Percentiles rank a stretch among this genome's conserved stretches.
Evolutionary conservation across 2,329 filamentous ascomycete species (phyloP).

Genomic region (Fusarium proliferatum): DNA sequence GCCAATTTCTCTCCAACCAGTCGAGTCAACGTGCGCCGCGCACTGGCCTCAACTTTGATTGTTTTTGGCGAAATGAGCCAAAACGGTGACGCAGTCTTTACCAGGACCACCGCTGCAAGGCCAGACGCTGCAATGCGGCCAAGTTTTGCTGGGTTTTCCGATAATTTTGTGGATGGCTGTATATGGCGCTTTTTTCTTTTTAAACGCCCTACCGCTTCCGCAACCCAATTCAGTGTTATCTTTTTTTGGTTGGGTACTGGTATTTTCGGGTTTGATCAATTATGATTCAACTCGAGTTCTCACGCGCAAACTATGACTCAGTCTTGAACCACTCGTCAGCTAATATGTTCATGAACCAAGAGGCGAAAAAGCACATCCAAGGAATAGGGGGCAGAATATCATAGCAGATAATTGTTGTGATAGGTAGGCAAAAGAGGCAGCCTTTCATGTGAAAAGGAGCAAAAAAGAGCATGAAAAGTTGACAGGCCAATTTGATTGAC

Average conservation of each 20-base stretch:
- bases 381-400: constrained; percentile 26
- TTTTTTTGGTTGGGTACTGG: constrained; percentile 31
- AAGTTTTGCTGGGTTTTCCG: constrained; percentile 33
- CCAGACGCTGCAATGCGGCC: constrained; percentile 34
- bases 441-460: constrained; percentile 37
- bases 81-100: constrained; percentile 42
- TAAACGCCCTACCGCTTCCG: constrained; percentile 28
- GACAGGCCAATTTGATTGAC: constrained; percentile 31
- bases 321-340: constrained; percentile 24
- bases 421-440: constrained; percentile 35
- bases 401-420: constrained; percentile 9
- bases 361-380: constrained; percentile 14
- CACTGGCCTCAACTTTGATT: constrained; percentile 35
- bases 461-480: constrained; percentile 30
- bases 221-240: constrained; percentile 32
- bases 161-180: constrained; percentile 32
- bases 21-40: constrained; percentile 37
- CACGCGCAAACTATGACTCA: constrained; percentile 40
- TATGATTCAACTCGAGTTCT: constrained; percentile 30
- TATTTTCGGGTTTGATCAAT: constrained; percentile 29
- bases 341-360: constrained; percentile 11
- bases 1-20: constrained; percentile 33
- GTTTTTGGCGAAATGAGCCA: constrained; percentile 38
- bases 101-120: constrained; percentile 35
- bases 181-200: constrained; percentile 8